Evolutionary conservation across 495 filamentous ascomycete genomes (phyloP).

Genomic region (Aspergillus ellipticus): DNA sequence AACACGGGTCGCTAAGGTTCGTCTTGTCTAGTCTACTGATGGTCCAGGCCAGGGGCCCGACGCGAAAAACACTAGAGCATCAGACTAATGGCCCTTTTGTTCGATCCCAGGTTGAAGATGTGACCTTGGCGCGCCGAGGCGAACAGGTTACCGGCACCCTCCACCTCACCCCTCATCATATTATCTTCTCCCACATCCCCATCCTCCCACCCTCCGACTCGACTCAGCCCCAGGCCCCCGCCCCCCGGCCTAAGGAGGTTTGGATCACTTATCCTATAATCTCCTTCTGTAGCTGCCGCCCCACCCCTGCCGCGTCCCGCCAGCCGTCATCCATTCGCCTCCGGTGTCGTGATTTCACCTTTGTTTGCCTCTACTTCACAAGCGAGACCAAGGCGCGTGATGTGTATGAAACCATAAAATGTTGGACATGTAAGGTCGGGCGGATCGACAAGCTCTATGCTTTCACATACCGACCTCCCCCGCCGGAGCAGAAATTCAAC

Average conservation of each 20-base stretch:
- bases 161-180: constrained; percentile 63
- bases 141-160: constrained; percentile 57
- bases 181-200: constrained; percentile 58
- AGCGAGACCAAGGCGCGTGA: constrained; percentile 73
- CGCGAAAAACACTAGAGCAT: not conserved
- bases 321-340: constrained; percentile 80
- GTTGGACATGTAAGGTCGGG: constrained; percentile 76
- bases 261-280: constrained; percentile 97
- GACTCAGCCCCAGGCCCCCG: constrained; percentile 28
- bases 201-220: constrained; percentile 18
- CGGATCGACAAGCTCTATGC: constrained; percentile 89
- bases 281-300: constrained; percentile 65
- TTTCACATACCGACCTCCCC: constrained; percentile 74
- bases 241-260: constrained; percentile 61
- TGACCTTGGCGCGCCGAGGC: constrained; percentile 59
- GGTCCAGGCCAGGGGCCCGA: not conserved
- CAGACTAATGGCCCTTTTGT: constrained; percentile 3
- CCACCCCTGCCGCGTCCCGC: constrained; percentile 65
- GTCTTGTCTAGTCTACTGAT: constrained; percentile 1
- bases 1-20: constrained; percentile 55
- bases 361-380: constrained; percentile 83
- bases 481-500: constrained; percentile 69
- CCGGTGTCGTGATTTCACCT: constrained; percentile 87
- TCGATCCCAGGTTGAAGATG: constrained; percentile 53
- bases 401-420: constrained; percentile 83